Evolutionary conservation across 2,329 filamentous ascomycete genomes (phyloP).

Genomic region (Aureobasidium subglaciale): DNA sequence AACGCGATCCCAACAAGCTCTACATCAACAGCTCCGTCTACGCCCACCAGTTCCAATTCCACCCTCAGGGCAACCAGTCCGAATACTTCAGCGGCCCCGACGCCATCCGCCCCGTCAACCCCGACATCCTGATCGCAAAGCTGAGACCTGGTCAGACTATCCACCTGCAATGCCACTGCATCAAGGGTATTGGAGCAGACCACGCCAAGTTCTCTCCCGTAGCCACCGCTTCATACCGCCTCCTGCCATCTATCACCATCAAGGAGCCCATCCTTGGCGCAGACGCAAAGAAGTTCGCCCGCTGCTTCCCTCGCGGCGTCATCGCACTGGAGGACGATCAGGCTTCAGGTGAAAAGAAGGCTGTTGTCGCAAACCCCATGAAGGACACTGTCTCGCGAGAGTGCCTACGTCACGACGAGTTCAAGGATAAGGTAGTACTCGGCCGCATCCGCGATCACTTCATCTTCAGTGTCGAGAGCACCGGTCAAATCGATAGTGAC

Average conservation of each 20-base stretch:
- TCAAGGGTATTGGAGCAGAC: conserved; percentile 89
- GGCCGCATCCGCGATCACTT: conserved; percentile 90
- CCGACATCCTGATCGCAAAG: conserved; percentile 91
- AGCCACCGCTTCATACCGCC: conserved; percentile 84
- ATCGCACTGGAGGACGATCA: conserved; percentile 73
- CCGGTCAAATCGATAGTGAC: conserved; percentile 90
- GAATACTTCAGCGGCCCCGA: conserved; percentile 56
- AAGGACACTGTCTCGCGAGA: conserved; percentile 93
- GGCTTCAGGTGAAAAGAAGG: conserved; percentile 66
- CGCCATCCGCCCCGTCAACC: conserved; percentile 71
- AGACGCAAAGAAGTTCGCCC: conserved; percentile 82
- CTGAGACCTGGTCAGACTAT: conserved; percentile 85
- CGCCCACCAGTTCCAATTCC: conserved; percentile 57
- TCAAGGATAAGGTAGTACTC: conserved; percentile 90
- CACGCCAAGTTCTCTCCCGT: conserved; percentile 97
- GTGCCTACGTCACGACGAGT: conserved; percentile 83
- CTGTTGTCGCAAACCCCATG: conserved; percentile 81
- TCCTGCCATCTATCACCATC: conserved; percentile 84
- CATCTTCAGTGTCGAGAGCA: conserved; percentile 92
- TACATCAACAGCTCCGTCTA: conserved; percentile 72
- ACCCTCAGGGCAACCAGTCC: conserved; percentile 65
- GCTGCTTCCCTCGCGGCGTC: conserved; percentile 84
- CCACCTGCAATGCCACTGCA: conserved; percentile 80
- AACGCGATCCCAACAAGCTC: conserved; percentile 74
- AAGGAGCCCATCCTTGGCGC: conserved; percentile 72